A percentile compares a stretch with the other conserved stretches of the same genome.
These are phyloP conservation scores for Larix kaempferi DNA, from an alignment of 75 land plant species.

Conservation along the genomic window DNA sequence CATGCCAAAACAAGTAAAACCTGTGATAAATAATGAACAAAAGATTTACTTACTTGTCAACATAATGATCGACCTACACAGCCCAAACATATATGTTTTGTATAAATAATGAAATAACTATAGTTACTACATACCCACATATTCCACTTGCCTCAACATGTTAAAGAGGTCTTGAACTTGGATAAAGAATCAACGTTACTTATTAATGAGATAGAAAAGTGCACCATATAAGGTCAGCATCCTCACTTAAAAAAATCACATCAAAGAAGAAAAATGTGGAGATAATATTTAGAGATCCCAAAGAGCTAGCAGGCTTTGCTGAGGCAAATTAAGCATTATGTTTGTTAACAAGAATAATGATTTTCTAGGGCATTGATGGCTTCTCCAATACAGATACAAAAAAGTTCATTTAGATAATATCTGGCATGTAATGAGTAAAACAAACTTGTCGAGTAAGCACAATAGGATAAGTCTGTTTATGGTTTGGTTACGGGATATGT, in stretches of 20 bases:
- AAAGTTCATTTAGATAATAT: neutral
- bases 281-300: neutral
- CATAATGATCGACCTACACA: neutral
- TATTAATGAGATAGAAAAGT: neutral
- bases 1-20: neutral
- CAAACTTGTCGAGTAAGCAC: neutral
- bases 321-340: neutral
- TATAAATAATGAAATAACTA: neutral
- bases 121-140: too few relatives aligned
- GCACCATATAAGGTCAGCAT: neutral
- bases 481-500: too few relatives aligned
- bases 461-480: neutral
- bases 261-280: neutral
- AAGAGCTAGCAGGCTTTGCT: neutral
- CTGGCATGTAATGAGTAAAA: neutral
- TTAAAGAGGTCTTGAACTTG: too few relatives aligned
- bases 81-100: neutral
- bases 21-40: neutral
- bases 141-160: too few relatives aligned
- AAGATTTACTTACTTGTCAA: neutral
- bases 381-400: neutral
- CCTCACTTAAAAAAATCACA: neutral
- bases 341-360: too few relatives aligned
- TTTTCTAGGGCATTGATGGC: neutral
- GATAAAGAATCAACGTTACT: neutral